These are phyloP conservation scores for Pleomassaria siparia DNA, from an alignment of 2,329 filamentous ascomycete genomes.

Conservation along the genomic window DNA sequence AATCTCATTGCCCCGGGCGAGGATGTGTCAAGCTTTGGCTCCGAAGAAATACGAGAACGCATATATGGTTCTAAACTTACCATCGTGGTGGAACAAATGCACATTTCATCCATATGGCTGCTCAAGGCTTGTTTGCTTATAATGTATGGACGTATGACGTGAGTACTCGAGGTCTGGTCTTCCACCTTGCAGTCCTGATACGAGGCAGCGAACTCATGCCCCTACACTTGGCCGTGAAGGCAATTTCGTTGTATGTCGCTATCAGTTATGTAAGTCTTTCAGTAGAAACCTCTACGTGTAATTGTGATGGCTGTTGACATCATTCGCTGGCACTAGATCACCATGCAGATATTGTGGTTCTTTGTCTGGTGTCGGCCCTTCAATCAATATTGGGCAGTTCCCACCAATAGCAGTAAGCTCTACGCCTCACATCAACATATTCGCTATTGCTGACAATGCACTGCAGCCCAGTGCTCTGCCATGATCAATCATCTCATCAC, in stretches of 20 bases:
- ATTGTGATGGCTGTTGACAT: background rate
- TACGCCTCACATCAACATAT: background rate
- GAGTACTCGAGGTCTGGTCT: conserved; percentile 12
- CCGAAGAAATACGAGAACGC: conserved; percentile 45
- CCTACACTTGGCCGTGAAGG: conserved; percentile 41
- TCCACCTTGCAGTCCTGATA: conserved; percentile 1
- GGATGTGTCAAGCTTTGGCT: conserved; percentile 32
- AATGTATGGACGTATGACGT: conserved; percentile 56
- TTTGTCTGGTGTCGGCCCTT: conserved; percentile 59
- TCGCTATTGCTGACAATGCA: conserved; percentile 1
- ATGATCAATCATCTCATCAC: conserved; percentile 44
- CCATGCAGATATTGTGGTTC: conserved; percentile 54
- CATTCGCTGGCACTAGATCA: conserved; percentile 15
- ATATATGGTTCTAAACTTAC: conserved; percentile 59
- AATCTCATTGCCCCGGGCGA: conserved; percentile 40
- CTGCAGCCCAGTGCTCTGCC: conserved; percentile 45
- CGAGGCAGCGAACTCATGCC: conserved; percentile 13
- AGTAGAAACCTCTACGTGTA: background rate
- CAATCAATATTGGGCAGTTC: conserved; percentile 55
- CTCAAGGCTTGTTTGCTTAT: conserved; percentile 57
- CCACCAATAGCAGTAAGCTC: conserved; percentile 35
- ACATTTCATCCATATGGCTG: conserved; percentile 54
- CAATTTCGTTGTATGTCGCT: conserved; percentile 49
- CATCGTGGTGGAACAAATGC: conserved; percentile 56
- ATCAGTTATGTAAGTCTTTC: conserved; percentile 44